Conservation (phyloP, 1,284 basidiomycete species). For the Fomitopsis schrenkii region DNA sequence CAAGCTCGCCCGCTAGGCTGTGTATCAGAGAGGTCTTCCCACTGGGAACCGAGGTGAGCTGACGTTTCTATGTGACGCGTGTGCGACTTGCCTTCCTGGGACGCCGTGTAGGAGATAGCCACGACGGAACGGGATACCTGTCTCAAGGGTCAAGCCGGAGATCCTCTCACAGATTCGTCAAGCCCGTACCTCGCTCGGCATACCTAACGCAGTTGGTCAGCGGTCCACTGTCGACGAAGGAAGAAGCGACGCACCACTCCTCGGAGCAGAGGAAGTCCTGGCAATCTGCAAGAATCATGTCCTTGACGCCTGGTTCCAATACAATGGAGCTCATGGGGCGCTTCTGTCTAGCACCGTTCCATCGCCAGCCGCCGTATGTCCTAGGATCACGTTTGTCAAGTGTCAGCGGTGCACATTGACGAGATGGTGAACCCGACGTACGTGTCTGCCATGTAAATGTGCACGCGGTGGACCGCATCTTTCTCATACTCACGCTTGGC, state of each 20-base stretch:
- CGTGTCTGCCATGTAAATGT: conserved; percentile 85
- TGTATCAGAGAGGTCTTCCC: conserved; percentile 84
- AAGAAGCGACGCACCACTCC: conserved; percentile 58
- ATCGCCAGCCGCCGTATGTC: conserved; percentile 73
- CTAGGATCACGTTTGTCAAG: conserved; percentile 27
- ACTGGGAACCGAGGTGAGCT: conserved; percentile 33
- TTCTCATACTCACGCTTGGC: conserved; percentile 84
- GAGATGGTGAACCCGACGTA: conserved; percentile 36
- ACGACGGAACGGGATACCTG: conserved; percentile 82
- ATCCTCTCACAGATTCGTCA: conserved; percentile 7
- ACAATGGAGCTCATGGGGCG: conserved; percentile 85
- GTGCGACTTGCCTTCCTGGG: conserved; percentile 62
- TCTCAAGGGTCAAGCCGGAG: conserved; percentile 3
- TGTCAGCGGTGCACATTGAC: conserved; percentile 1
- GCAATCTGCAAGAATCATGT: conserved; percentile 82
- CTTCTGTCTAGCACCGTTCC: conserved; percentile 83
- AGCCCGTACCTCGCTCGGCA: conserved; percentile 68
- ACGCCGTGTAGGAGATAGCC: conserved; percentile 83
- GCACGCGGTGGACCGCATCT: conserved; percentile 82
- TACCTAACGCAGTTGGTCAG: conserved; percentile 46
- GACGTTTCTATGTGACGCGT: conserved; percentile 4
- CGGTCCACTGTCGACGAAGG: not conserved
- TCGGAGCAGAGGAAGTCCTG: conserved; percentile 80
- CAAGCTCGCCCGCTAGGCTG: conserved; percentile 80
- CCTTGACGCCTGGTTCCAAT: conserved; percentile 79